These are phyloP conservation scores for Phymatotrichopsis omnivora DNA, from an alignment of 2,329 filamentous ascomycete genomes.

Conservation along the genomic window DNA sequence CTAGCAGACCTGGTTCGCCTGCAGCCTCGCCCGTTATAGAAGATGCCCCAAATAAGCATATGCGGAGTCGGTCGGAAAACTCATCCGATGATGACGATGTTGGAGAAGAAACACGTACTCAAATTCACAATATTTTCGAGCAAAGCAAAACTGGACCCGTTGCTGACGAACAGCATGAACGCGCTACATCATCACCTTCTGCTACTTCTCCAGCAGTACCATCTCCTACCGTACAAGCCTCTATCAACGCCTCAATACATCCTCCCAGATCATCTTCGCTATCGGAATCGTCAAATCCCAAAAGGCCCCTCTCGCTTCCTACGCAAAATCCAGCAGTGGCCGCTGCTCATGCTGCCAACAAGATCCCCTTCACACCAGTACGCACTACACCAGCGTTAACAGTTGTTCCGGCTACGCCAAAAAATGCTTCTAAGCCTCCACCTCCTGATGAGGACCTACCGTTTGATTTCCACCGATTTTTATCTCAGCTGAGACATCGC, in stretches of 20 bases:
- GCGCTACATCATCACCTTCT: conserved; percentile 14
- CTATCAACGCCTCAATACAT: conserved; percentile 10
- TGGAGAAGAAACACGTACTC: conserved; percentile 61
- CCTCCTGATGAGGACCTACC: conserved; percentile 69
- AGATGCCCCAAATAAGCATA: conserved; percentile 29
- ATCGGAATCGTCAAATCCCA: conserved; percentile 24
- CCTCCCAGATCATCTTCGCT: conserved; percentile 30
- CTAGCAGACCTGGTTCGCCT: conserved; percentile 24
- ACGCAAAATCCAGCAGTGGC: conserved; percentile 4
- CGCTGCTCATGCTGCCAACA: conserved; percentile 13
- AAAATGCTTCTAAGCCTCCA: conserved; percentile 39
- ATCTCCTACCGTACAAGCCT: conserved; percentile 11
- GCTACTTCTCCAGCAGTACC: conserved; percentile 23
- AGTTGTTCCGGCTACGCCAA: conserved; percentile 47
- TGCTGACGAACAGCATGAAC: conserved; percentile 12
- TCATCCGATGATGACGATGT: conserved; percentile 47
- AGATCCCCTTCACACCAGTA: conserved; percentile 47
- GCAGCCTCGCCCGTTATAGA: conserved; percentile 38
- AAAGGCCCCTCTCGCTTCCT: conserved; percentile 1
- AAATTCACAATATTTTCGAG: conserved; percentile 87
- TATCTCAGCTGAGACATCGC: conserved; percentile 89
- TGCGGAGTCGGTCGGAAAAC: conserved; percentile 9
- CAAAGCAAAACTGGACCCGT: conserved; percentile 17
- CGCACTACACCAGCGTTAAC: conserved; percentile 49
- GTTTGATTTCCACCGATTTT: conserved; percentile 94